Evolutionary conservation across 176 grass and related monocot genomes (phyloP).

Genomic region (Pontederia paniculata): DNA sequence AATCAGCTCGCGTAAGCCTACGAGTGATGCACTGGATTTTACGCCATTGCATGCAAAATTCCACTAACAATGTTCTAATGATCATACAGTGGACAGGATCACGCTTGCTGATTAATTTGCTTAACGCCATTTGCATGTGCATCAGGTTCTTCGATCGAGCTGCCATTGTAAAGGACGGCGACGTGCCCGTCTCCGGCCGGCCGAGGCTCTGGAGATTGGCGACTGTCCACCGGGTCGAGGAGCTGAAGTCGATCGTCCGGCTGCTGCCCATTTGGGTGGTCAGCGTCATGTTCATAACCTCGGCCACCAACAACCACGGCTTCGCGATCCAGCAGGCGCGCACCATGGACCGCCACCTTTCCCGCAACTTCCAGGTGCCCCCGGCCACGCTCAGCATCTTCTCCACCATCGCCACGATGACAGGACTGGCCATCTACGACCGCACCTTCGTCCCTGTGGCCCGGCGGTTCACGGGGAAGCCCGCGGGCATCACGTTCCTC

Average conservation of each 20-base stretch:
- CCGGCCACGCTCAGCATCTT: slow-evolving; percentile 56
- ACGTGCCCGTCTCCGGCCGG: slow-evolving; percentile 40
- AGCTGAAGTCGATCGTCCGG: slow-evolving; percentile 72
- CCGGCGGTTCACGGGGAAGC: slow-evolving; percentile 37
- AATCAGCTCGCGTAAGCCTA: slow-evolving; percentile 53
- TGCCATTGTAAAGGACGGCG: slow-evolving; percentile 39
- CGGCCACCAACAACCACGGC: slow-evolving; percentile 55
- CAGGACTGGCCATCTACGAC: slow-evolving; percentile 55
- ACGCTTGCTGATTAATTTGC: no score
- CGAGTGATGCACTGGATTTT: neutral
- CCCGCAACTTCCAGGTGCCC: slow-evolving; percentile 46
- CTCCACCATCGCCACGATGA: slow-evolving; percentile 36
- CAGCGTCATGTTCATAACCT: slow-evolving; percentile 49
- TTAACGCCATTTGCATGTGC: no score
- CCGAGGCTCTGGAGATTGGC: slow-evolving; percentile 54
- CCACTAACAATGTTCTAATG: no score
- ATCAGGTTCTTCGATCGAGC: slow-evolving; percentile 65
- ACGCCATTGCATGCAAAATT: neutral
- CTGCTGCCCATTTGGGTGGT: slow-evolving; percentile 73
- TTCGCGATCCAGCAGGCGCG: slow-evolving; percentile 59
- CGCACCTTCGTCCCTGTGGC: slow-evolving; percentile 43
- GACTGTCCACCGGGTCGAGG: slow-evolving; percentile 80
- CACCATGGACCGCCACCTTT: slow-evolving; percentile 62
- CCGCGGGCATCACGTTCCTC: slow-evolving; percentile 62
- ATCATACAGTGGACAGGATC: no score